Percentiles rank a stretch among this genome's conserved stretches.
phyloP scores from a whole-genome alignment of 805 yeast species.

The Zygosaccharomyces lentus region DNA sequence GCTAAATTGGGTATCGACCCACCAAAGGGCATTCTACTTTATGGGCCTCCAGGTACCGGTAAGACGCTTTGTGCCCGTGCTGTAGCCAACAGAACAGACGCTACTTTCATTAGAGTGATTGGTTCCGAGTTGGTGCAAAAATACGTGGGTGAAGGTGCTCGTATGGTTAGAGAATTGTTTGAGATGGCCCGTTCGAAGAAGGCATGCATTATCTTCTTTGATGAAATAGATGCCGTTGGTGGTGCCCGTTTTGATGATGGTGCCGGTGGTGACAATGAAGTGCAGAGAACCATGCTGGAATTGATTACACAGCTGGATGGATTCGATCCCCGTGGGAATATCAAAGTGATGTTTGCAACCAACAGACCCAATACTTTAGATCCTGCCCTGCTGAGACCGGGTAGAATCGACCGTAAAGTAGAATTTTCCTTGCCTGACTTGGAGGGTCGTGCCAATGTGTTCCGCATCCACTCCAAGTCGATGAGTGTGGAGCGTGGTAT shows the following conservation, averaged over 20 bases:
- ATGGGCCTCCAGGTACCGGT: slow-evolving; percentile 99
- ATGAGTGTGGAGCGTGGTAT: slow-evolving; percentile 98
- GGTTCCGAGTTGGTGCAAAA: slow-evolving; percentile 98
- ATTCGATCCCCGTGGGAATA: slow-evolving; percentile 97
- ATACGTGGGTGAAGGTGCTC: slow-evolving; percentile 99
- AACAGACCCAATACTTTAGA: slow-evolving; percentile 97
- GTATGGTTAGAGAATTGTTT: slow-evolving; percentile 97
- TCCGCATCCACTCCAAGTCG: slow-evolving; percentile 93
- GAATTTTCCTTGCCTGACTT: slow-evolving; percentile 95
- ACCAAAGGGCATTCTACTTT: slow-evolving; percentile 92
- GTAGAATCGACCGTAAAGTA: slow-evolving; percentile 97
- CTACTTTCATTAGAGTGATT: slow-evolving; percentile 95
- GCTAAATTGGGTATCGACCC: slow-evolving; percentile 98
- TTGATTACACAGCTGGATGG: slow-evolving; percentile 97
- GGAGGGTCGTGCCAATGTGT: slow-evolving; percentile 96
- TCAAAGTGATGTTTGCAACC: slow-evolving; percentile 99
- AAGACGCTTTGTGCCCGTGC: slow-evolving; percentile 98
- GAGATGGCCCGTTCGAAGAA: slow-evolving; percentile 99
- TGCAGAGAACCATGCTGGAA: slow-evolving; percentile 98
- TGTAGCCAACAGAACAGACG: slow-evolving; percentile 98
- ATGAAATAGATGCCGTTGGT: slow-evolving; percentile 98
- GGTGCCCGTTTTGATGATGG: slow-evolving; percentile 99
- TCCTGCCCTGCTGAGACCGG: slow-evolving; percentile 96
- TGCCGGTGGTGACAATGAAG: slow-evolving; percentile 99
- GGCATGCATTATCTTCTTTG: slow-evolving; percentile 96